Evolutionary conservation across 495 filamentous ascomycete genomes (phyloP), one percentile per base, ranked within the genome.

Genomic region (Acidomyces sp.): DNA sequence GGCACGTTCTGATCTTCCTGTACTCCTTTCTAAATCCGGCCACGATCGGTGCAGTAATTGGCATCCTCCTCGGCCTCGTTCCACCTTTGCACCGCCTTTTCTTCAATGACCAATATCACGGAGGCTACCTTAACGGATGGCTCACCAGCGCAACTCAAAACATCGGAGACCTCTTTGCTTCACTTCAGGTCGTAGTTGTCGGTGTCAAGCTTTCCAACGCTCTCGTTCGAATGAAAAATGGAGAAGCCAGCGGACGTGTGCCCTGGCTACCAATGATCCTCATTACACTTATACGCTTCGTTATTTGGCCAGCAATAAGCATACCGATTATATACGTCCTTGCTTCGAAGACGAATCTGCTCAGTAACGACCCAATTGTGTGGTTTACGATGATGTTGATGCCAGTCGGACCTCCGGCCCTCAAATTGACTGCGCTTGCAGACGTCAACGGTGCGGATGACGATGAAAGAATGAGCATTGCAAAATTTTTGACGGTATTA

Each of bases 321-420:
- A 80, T 87, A 40, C 55, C 65, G 0, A 15, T 72, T 6, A 68
- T 85, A 13, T 86, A 74, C 48, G 41, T 61, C 0, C 49, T 87
- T n/a, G 79, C 74, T 6, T 63, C 60, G 12, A 67, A 66, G 37
- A 84, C 78, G 0, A 42, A 51, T 13, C 13, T 77, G 6, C 56
- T 86, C 2, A 57, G 63, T 6, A 41, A 62, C 3, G 82, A 87
- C 54, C 80, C 82, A 0, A 74, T 87, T 28, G 54, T 86, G 15
- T 85, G 77, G 76, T 86, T 85, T 52, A 60, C 62, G 6, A 68
- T 85, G 67, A 85, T 84, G 78, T 52, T 85, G 17, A 85, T 85
- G 74, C 79, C 82, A 0, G 66, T 68, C 1, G 81, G 82, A 0
- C 80, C 80, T 7, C 72, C 75, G 2, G 77, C 80, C 0, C 71